Percentiles rank a stretch among this genome's conserved stretches.
Conservation (phyloP, 2,329 filamentous ascomycete genomes). For the Ophiostoma ulmi region DNA sequence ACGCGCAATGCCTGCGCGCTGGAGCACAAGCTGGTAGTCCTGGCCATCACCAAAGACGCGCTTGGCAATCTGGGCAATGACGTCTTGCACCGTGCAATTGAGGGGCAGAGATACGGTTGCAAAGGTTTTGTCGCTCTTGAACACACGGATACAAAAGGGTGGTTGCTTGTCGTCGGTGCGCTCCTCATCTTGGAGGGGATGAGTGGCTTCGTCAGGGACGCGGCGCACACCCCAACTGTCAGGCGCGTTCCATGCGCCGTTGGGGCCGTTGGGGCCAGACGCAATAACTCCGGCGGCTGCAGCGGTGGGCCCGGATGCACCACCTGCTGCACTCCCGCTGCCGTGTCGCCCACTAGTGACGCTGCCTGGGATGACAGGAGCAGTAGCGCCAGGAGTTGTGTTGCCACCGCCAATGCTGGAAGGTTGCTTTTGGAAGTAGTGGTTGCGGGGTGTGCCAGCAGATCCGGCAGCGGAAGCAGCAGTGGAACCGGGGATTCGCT, state of each 20-base stretch:
- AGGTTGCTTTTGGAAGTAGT: conserved; percentile 29
- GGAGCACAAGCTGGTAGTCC: conserved; percentile 93
- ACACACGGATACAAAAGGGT: conserved; percentile 87
- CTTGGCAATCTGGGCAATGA: conserved; percentile 84
- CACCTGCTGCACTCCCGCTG: conserved; percentile 21
- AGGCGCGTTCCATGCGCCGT: conserved; percentile 80
- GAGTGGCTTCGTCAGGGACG: conserved; percentile 56
- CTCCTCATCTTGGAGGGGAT: conserved; percentile 55
- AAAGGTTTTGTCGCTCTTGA: conserved; percentile 89
- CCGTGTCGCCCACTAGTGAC: conserved; percentile 16
- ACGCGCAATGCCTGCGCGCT: conserved; percentile 82
- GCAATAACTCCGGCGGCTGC: not conserved
- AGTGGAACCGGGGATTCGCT: conserved; percentile 14
- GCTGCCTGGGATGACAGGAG: conserved; percentile 1
- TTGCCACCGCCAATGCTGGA: conserved; percentile 24
- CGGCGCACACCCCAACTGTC: conserved; percentile 94
- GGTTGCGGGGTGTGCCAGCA: conserved; percentile 21
- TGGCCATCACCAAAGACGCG: conserved; percentile 91
- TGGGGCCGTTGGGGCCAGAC: conserved; percentile 33
- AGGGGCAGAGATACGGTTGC: conserved; percentile 81
- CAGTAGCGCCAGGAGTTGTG: not conserved
- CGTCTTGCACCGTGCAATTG: conserved; percentile 78
- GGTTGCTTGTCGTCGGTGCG: conserved; percentile 44
- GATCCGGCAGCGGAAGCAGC: not conserved
- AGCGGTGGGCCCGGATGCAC: not conserved